Percentiles rank a stretch among this genome's conserved stretches.
Conservation (phyloP, 805 yeast genomes). For the Starmerella stellata region DNA sequence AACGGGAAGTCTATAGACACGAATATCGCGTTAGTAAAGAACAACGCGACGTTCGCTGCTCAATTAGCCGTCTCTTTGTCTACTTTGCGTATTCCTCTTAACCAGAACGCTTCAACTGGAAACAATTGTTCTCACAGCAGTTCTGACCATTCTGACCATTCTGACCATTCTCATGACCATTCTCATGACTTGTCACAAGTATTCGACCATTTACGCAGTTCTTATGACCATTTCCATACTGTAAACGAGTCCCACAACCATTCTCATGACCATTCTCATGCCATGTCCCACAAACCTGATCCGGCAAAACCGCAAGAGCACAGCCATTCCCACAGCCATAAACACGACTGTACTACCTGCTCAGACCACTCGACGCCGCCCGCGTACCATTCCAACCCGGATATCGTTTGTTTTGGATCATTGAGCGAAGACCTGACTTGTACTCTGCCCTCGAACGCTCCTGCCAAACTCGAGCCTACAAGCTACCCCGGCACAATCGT, state of each 20-base stretch:
- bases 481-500: conserved; percentile 53
- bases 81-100: background rate
- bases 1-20: conserved; percentile 51
- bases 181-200: background rate
- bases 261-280: background rate
- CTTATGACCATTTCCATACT: background rate
- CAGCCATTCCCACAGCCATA: background rate
- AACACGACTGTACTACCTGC: background rate
- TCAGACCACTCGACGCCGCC: background rate
- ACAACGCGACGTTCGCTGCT: conserved; percentile 55
- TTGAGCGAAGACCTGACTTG: conserved; percentile 60
- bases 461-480: conserved; percentile 26
- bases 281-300: too few species aligned
- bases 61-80: conserved; percentile 32
- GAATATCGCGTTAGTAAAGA: conserved; percentile 56
- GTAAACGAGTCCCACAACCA: background rate
- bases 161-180: background rate
- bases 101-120: too few species aligned
- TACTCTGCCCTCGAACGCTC: conserved; percentile 22
- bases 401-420: conserved; percentile 46
- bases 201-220: too few species aligned
- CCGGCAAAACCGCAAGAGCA: too few species aligned
- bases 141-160: background rate
- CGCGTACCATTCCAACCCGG: conserved; percentile 3
- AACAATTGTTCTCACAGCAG: background rate